phyloP scores from a whole-genome alignment of 1,284 basidiomycete genomes.

The Filobasidium uniguttulatum region DNA sequence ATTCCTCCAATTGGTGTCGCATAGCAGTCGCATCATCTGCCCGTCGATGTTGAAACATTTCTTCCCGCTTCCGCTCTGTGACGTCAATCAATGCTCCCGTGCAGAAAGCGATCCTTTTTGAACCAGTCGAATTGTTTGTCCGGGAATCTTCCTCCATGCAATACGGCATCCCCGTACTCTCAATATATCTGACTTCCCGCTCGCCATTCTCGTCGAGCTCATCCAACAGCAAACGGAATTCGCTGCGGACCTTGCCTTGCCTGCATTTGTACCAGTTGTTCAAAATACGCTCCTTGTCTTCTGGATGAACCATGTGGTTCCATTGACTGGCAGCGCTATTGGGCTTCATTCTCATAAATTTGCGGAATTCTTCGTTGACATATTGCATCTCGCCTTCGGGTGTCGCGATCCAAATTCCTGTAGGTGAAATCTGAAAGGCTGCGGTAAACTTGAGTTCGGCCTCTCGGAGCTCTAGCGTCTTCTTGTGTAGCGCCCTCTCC shows the following conservation, averaged over 20 bases:
- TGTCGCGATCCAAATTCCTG: conserved; percentile 20
- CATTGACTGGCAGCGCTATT: conserved; percentile 10
- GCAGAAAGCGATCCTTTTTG: conserved; percentile 1
- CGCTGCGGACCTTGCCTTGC: conserved; percentile 6
- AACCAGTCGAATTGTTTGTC: not conserved
- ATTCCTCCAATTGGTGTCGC: conserved; percentile 19
- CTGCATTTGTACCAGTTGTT: conserved; percentile 2
- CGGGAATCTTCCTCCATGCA: not conserved
- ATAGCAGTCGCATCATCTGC: conserved; percentile 20
- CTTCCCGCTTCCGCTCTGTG: conserved; percentile 15
- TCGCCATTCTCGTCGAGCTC: conserved; percentile 1
- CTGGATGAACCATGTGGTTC: conserved; percentile 16
- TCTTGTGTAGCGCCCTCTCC: conserved; percentile 16
- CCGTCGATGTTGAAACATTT: conserved; percentile 17
- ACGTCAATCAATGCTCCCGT: conserved; percentile 19
- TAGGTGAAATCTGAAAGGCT: conserved; percentile 18
- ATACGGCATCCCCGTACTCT: conserved; percentile 10
- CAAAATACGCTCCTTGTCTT: conserved; percentile 9
- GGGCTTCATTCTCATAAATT: conserved; percentile 13
- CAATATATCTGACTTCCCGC: conserved; percentile 11
- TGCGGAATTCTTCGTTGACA: conserved; percentile 18
- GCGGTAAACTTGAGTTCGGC: conserved; percentile 19
- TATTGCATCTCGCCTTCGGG: conserved; percentile 14
- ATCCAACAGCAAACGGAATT: conserved; percentile 16
- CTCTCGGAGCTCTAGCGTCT: conserved; percentile 18